phyloP scores from a whole-genome alignment of 2,329 filamentous ascomycete genomes.

The Colletotrichum sp. region DNA sequence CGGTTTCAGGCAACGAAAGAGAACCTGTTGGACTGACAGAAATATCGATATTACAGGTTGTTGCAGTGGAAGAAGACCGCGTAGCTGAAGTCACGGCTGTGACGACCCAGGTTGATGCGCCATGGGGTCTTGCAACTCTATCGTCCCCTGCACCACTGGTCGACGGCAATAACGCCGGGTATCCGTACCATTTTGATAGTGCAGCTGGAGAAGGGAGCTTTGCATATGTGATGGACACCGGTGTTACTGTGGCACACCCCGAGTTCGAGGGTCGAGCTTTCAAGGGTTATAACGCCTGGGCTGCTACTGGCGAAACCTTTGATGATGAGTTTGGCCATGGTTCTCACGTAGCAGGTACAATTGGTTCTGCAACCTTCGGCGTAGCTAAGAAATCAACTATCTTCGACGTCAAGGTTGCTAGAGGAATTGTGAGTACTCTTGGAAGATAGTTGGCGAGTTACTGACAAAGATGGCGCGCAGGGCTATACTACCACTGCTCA shows the following conservation, averaged over 20 bases:
- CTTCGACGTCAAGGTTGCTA: not conserved
- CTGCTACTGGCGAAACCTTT: not conserved
- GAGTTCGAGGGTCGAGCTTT: conserved; percentile 49
- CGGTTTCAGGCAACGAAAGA: not conserved
- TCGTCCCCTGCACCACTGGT: conserved; percentile 41
- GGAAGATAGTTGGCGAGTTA: not conserved
- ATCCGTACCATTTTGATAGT: conserved; percentile 24
- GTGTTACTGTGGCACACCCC: conserved; percentile 27
- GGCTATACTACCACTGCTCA: not conserved
- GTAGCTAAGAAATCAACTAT: not conserved
- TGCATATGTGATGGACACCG: conserved; percentile 30
- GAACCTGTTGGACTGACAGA: not conserved
- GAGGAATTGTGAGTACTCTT: not conserved
- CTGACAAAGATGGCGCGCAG: not conserved
- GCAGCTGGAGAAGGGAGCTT: conserved; percentile 27
- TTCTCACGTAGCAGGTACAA: not conserved
- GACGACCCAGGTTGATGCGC: not conserved
- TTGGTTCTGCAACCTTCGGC: not conserved
- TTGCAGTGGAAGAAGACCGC: not conserved
- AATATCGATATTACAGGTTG: not conserved
- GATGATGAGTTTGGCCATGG: not conserved
- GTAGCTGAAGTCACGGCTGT: not conserved
- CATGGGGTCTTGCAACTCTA: conserved; percentile 32
- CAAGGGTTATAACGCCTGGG: conserved; percentile 37
- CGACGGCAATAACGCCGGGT: conserved; percentile 23